Evolutionary conservation across 1,284 basidiomycete species (phyloP), one percentile per base, ranked within the genome.

Genomic region (Cutaneotrichosporon spelunceum): DNA sequence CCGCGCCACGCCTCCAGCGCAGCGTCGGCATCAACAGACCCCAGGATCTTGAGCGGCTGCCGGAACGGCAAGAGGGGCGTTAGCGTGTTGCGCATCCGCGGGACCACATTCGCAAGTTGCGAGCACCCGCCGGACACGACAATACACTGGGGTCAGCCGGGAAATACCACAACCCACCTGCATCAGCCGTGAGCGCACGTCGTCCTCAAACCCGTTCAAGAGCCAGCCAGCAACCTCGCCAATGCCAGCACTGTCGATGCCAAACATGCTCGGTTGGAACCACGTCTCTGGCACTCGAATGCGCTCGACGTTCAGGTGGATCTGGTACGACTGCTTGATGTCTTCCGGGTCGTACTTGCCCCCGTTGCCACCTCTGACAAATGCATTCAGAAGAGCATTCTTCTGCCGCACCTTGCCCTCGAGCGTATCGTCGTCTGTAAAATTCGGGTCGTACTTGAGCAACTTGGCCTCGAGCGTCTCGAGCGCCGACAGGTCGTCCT

Each of bases 221-320:
- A 98, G 84, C 76, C 87, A 90, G 68, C 91, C 90, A 24, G 93
- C 81, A 1, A 97, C 86, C 78, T 99, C 96, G 14, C 88, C 90
- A 3, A 99, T 76, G 0, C 96, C 96, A 0, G 96, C 95, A 23
- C 89, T 91, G 77, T 99, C 96, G 24, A 97, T 84, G 0, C 96
- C 96, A 3, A 93, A 94, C 84, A 97, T 93, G 14, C 83, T 82
- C 0, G 96, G 95, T 59, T 92, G 88, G 82, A 95, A 98, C 82
- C 90, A 92, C 0, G 93, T 86, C 78, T 99, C 96, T 62, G 91
- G 92, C 3, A 91, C 93, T 21, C 95, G 84, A 82, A 92, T 92
- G 39, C 93, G 82, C 80, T 99, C 96, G n/a, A 92, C 86, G 72
- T 90, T 97, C 52, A 99, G 81, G 70, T 98, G 94, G 53, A 98